phyloP scores from a whole-genome alignment of 345 rosid species.

The Salix koriyanagi region DNA sequence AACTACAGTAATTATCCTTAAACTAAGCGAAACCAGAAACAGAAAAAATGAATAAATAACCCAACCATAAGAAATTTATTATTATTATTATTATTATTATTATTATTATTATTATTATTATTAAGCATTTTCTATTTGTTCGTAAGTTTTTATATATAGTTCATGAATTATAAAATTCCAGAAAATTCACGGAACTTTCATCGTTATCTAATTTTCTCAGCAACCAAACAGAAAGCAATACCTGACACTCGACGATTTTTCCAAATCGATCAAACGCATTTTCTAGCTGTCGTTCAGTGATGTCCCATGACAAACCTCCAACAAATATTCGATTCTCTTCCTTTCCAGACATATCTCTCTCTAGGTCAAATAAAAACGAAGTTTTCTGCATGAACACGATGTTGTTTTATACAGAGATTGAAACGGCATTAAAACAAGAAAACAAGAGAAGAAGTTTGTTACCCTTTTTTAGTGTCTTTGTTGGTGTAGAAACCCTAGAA shows the following conservation, averaged over 20 bases:
- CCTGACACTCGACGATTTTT: conserved; percentile 83
- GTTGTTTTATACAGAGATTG: not conserved
- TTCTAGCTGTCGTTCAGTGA: conserved; percentile 82
- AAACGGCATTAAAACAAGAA: not conserved
- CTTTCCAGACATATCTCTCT: conserved; percentile 60
- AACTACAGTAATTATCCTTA: not conserved
- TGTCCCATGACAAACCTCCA: conserved; percentile 86
- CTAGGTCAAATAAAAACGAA: not conserved
- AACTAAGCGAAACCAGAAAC: not conserved
- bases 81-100: no score
- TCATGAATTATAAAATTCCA: not conserved
- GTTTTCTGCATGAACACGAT: not conserved
- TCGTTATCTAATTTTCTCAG: conserved; percentile 4
- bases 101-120: no score
- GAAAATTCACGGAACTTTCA: not conserved
- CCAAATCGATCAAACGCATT: conserved; percentile 78
- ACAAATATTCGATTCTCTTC: conserved; percentile 84
- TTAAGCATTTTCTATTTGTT: not conserved
- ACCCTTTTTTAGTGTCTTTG: not conserved
- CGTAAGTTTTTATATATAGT: not conserved
- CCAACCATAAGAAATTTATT: no score
- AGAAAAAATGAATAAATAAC: not conserved
- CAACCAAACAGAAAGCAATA: conserved; percentile 21
- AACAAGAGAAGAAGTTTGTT: not conserved
- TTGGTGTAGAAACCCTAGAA: not conserved